Percentiles rank a stretch among this genome's conserved stretches.
These are phyloP conservation scores for Diutina neorugosa DNA, from an alignment of 1,139 yeast genomes.

Conservation along the genomic window DNA sequence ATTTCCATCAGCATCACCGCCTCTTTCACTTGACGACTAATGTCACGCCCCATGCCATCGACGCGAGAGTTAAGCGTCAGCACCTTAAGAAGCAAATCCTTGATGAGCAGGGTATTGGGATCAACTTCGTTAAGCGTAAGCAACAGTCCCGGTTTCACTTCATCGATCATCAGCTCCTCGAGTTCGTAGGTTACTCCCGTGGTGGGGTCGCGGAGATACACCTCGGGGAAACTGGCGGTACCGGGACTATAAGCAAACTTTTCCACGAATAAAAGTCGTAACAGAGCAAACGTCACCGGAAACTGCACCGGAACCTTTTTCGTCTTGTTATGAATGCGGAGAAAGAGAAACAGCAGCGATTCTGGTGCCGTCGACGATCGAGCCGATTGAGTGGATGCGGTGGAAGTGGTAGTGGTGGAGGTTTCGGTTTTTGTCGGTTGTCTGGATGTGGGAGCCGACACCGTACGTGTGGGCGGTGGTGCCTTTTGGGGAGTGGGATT, in stretches of 20 bases:
- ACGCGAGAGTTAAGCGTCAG: conserved; percentile 19
- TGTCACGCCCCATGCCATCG: conserved; percentile 15
- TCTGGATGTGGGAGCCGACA: not conserved
- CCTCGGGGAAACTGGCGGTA: conserved; percentile 60
- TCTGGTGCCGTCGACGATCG: not conserved
- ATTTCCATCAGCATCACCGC: conserved; percentile 15
- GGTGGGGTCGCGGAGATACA: conserved; percentile 56
- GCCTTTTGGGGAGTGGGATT: not conserved
- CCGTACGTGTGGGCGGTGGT: not conserved
- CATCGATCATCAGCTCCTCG: conserved; percentile 54
- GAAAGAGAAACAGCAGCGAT: not conserved
- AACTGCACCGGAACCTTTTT: conserved; percentile 45
- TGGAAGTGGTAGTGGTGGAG: not conserved
- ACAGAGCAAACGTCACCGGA: conserved; percentile 48
- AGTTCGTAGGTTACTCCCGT: conserved; percentile 63
- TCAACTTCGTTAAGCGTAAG: conserved; percentile 38
- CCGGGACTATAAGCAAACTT: conserved; percentile 80
- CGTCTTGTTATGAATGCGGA: conserved; percentile 19
- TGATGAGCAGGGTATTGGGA: conserved; percentile 7
- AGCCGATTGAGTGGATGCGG: not conserved
- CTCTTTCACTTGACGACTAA: conserved; percentile 15
- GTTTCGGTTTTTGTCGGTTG: not conserved
- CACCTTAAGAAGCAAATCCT: conserved; percentile 18
- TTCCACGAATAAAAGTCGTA: conserved; percentile 71
- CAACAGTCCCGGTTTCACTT: conserved; percentile 48